Evolutionary conservation across 805 yeast species (phyloP).

Genomic region (Wickerhamiella allomyrinae): DNA sequence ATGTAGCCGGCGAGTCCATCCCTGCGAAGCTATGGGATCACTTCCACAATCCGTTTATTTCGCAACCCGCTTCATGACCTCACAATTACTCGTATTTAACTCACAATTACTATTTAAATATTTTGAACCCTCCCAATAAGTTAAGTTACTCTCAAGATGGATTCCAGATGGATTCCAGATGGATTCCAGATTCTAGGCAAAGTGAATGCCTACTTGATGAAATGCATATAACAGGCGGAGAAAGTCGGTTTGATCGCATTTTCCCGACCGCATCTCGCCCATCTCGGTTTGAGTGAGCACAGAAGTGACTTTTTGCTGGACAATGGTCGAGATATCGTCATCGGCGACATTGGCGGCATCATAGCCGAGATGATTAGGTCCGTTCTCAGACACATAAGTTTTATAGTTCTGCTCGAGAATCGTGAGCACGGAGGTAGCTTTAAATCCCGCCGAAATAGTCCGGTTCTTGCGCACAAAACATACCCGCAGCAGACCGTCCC

Average conservation of each 20-base stretch:
- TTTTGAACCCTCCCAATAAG: no score
- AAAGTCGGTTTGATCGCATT: constrained; percentile 91
- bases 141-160: no score
- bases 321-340: constrained; percentile 29
- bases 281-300: constrained; percentile 71
- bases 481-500: constrained; percentile 91
- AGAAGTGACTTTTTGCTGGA: constrained; percentile 53
- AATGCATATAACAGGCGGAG: constrained; percentile 69
- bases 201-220: constrained; percentile 94
- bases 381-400: constrained; percentile 47
- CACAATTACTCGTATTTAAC: no score
- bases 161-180: no score
- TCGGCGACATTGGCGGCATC: constrained; percentile 28
- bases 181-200: constrained; percentile 42
- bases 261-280: constrained; percentile 78
- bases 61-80: no score
- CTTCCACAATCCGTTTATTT: neutral
- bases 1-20: neutral
- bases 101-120: no score
- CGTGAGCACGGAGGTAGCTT: constrained; percentile 60
- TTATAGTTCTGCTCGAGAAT: constrained; percentile 81
- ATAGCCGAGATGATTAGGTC: constrained; percentile 30
- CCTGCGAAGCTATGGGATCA: neutral
- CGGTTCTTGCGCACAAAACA: constrained; percentile 88
- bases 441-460: constrained; percentile 85